phyloP scores from a whole-genome alignment of 345 rosid genomes.

The Hevea brasiliensis region DNA sequence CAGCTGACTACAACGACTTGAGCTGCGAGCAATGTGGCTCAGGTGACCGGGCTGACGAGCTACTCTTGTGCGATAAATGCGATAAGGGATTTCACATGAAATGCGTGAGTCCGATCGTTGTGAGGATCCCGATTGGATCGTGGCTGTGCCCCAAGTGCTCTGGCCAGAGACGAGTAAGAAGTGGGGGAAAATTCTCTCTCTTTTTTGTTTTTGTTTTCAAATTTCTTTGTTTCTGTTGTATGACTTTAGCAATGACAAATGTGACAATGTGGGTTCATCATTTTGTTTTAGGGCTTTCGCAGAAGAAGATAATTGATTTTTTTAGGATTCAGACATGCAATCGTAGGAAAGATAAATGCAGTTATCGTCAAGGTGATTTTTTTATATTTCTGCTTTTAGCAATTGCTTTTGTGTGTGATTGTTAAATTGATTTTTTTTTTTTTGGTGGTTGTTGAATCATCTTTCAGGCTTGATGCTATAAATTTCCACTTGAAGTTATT shows the following conservation, averaged over 20 bases:
- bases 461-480: constrained; percentile 18
- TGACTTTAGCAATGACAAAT: not conserved
- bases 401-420: not conserved
- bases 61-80: constrained; percentile 81
- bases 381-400: not conserved
- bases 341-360: constrained; percentile 30
- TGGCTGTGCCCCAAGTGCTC: constrained; percentile 76
- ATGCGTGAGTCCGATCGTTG: constrained; percentile 81
- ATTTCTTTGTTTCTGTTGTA: not conserved
- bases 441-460: not conserved
- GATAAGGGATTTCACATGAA: constrained; percentile 89
- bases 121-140: constrained; percentile 71
- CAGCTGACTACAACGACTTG: constrained; percentile 45
- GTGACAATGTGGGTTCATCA: constrained; percentile 21
- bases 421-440: not conserved
- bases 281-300: constrained; percentile 60
- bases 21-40: constrained; percentile 71
- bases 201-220: not conserved
- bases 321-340: constrained; percentile 63
- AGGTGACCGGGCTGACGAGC: constrained; percentile 69
- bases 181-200: constrained; percentile 45
- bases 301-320: constrained; percentile 78
- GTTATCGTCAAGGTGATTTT: constrained; percentile 53
- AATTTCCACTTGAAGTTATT: constrained; percentile 4
- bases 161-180: constrained; percentile 72